phyloP scores from a whole-genome alignment of 768 basidiomycete genomes.

The Solioccasus polychromus region DNA sequence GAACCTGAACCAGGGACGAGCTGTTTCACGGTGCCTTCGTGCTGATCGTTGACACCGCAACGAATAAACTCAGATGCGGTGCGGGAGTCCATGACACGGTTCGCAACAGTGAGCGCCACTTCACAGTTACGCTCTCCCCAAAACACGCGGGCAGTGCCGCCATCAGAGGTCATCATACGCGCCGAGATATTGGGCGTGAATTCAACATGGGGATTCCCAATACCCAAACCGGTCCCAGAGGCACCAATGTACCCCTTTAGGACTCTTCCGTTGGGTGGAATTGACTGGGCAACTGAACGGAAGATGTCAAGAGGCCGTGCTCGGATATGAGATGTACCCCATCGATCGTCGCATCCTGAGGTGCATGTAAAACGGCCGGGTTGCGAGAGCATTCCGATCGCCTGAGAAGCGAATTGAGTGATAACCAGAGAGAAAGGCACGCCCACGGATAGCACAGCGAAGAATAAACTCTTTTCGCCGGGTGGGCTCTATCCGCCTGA shows the following conservation, averaged over 20 bases:
- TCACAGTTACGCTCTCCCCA: slow-evolving; percentile 77
- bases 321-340: slow-evolving; percentile 59
- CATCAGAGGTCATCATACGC: slow-evolving; percentile 59
- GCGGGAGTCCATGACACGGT: slow-evolving; percentile 56
- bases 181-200: slow-evolving; percentile 65
- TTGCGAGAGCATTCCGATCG: slow-evolving; percentile 69
- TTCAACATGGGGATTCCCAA: slow-evolving; percentile 74
- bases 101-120: slow-evolving; percentile 57
- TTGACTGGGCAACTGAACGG: slow-evolving; percentile 65
- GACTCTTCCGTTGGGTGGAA: slow-evolving; percentile 67
- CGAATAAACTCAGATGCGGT: slow-evolving; percentile 44
- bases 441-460: slow-evolving; percentile 57
- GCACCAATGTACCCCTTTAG: slow-evolving; percentile 69
- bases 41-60: slow-evolving; percentile 56
- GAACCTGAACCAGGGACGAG: slow-evolving; percentile 47
- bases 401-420: slow-evolving; percentile 38
- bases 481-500: slow-evolving; percentile 53
- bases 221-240: slow-evolving; percentile 53
- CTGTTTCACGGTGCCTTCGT: slow-evolving; percentile 56
- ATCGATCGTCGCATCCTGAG: slow-evolving; percentile 56
- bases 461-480: slow-evolving; percentile 73
- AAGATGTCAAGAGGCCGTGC: slow-evolving; percentile 55
- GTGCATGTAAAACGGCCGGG: slow-evolving; percentile 58
- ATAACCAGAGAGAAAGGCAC: slow-evolving; percentile 13
- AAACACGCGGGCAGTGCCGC: slow-evolving; percentile 60